These are phyloP conservation scores for Phialocephala sp. DNA, from an alignment of 2,329 filamentous ascomycete genomes.

Conservation along the genomic window DNA sequence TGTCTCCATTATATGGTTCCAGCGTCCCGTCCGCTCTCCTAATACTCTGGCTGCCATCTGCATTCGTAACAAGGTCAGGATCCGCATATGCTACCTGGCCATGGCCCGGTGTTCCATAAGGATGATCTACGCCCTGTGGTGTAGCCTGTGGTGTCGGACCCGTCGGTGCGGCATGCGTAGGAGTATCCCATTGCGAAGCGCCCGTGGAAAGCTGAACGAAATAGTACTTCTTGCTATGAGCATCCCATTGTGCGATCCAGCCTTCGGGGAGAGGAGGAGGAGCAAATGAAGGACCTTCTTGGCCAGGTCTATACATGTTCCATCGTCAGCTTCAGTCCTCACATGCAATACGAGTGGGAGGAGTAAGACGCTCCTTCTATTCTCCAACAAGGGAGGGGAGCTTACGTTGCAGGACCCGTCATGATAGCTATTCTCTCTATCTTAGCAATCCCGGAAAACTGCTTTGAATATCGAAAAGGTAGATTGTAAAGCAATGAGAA, in stretches of 20 bases:
- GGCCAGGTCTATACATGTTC: conserved; percentile 37
- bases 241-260: conserved; percentile 75
- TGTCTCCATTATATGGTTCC: conserved; percentile 61
- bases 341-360: conserved; percentile 1
- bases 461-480: not conserved
- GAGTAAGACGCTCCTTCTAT: conserved; percentile 6
- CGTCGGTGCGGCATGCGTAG: conserved; percentile 66
- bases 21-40: conserved; percentile 65
- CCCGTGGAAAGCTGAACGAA: conserved; percentile 76
- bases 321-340: conserved; percentile 22
- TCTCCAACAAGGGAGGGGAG: conserved; percentile 6
- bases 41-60: conserved; percentile 66
- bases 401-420: conserved; percentile 41
- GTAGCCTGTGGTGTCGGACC: conserved; percentile 63
- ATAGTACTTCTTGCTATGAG: conserved; percentile 68
- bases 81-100: conserved; percentile 28
- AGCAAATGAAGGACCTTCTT: conserved; percentile 43
- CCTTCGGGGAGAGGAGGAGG: conserved; percentile 67
- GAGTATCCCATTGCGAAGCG: conserved; percentile 75
- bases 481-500: not conserved
- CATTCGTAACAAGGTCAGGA: conserved; percentile 60
- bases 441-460: not conserved
- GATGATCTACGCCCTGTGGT: conserved; percentile 58
- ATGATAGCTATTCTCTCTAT: conserved; percentile 27
- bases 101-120: conserved; percentile 52